These are phyloP conservation scores for Cryptococcus floricola DNA, from an alignment of 1,284 basidiomycete genomes.

Conservation along the genomic window DNA sequence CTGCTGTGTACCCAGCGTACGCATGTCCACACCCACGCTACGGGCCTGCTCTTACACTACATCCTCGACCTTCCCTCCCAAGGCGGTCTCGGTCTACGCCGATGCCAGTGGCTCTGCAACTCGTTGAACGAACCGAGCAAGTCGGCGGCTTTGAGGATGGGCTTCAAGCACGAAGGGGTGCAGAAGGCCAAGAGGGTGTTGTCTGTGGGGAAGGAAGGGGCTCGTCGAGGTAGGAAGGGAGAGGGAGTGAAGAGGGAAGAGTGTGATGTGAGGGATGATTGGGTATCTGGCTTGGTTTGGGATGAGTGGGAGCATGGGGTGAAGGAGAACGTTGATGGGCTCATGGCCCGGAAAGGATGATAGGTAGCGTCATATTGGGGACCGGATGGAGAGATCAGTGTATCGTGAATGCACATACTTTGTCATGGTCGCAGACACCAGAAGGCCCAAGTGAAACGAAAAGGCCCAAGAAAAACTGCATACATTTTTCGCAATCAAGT, in stretches of 20 bases:
- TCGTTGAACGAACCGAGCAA: conserved; percentile 29
- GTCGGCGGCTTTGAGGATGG: conserved; percentile 31
- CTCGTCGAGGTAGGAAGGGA: neutral
- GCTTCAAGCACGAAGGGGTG: conserved; percentile 35
- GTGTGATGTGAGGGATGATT: neutral
- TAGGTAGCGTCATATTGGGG: too few relatives aligned
- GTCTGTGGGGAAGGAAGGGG: conserved; percentile 25
- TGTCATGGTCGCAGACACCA: too few relatives aligned
- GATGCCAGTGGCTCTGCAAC: conserved; percentile 42
- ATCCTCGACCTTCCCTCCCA: conserved; percentile 31
- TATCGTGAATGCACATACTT: too few relatives aligned
- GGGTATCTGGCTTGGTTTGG: neutral
- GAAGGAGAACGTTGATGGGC: neutral
- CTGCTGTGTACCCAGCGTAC: conserved; percentile 21
- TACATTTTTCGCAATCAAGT: too few relatives aligned
- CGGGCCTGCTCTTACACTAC: conserved; percentile 37
- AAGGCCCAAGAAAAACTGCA: too few relatives aligned
- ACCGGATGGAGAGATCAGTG: too few relatives aligned
- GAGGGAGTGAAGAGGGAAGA: neutral
- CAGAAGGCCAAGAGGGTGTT: conserved; percentile 30
- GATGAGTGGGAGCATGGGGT: neutral
- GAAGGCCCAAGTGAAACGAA: too few relatives aligned
- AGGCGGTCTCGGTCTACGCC: conserved; percentile 37
- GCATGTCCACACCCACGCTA: conserved; percentile 39
- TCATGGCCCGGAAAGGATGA: neutral